Base-by-base conservation (phyloP, 768 basidiomycete species). In the Rhodotorula babjevae region DNA sequence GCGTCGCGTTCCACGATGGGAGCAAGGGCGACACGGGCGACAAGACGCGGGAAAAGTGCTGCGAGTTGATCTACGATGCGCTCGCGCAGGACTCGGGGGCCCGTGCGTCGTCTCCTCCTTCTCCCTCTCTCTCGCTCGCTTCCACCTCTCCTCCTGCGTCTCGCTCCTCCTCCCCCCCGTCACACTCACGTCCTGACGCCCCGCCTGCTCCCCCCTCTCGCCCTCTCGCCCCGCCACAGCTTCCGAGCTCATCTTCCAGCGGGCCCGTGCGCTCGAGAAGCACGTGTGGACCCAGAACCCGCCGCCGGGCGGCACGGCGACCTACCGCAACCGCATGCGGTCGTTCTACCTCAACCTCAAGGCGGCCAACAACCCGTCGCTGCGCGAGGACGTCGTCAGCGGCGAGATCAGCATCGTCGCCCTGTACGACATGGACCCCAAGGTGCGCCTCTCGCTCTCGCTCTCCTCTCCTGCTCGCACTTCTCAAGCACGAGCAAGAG, bases 331-430 rank as follows among this genome's bases (percentile, higher is more conserved):
- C 77, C 96, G 91, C 80, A 90, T 98, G 72, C 88, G 96, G 42
- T 88, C 89, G 40, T 81, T 97, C 58, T 94, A 87, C 79, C 89
- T 95, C 77, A 98, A 98, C 81, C 84, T 99, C 77, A 97, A 96
- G 81, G 94, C 95, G 81, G 93, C 92, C 82, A 87, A 88, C 77
- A 99, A 99, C 81, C 93, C 93, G 25, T 85, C 85, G 42, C 80
- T 99, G 67, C 85, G 94, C 57, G 90, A 90, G 79, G 89, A 87
- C 76, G 87, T 99, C 71, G 90, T 95, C 47, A 86, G 88, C 53
- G 95, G 95, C 2, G 88, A 90, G 29, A 81, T 96, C 3, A 77
- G 86, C 0, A 85, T 88, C 0, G 85, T 87, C 62, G 87, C 84
- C 74, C 87, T 98, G 58, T 86, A 87, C 72, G 86, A 81, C 53